Evolutionary conservation across 2,329 filamentous ascomycete species (phyloP), one percentile per base, ranked within the genome.

Genomic region (Purpureocillium lavendulum): DNA sequence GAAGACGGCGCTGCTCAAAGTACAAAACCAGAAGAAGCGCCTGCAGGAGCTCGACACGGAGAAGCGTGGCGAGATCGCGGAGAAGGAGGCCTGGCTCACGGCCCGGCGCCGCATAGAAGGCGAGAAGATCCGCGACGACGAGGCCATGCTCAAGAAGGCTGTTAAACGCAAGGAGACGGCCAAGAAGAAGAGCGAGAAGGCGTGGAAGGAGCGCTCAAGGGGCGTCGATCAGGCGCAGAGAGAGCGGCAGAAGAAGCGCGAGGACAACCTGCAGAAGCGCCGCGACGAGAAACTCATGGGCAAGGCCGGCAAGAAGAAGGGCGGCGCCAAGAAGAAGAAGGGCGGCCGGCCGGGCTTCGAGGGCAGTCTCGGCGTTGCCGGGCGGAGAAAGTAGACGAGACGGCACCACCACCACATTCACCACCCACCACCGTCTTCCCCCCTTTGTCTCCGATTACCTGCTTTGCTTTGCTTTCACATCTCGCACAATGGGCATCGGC

Each of bases 51-150:
- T 95, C 54, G 84, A 90, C 51, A 77, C 82, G 1, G 76, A 79
- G 49, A 94, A 95, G 66, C 83, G 84, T 40, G 81, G 81, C 45
- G 86, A 94, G 43, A 82, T 97, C 33, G 80, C 88, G 44, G 87
- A 96, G 62, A 97, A 97, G 69, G 90, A 98, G 54, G 70, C 82
- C 42, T 98, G 92, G 92, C 71, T 96, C 43, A 90, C 85, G 35
- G 92, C 92, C 3, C 84, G 90, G 62, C 87, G 87, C 62, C 80
- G 84, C 17, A 87, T 84, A 2, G 86, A 94, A 59, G 92, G 92
- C 36, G 89, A 95, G 56, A 85, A 87, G 57, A 82, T 96, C 28
- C 80, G 80, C 44, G 88, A 97, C 55, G 87, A 95, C 59, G 87
- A 87, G 46, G 79, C 76, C 34, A 66, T 95, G 41, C 73, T 98